Conservation (phyloP, 495 filamentous ascomycete genomes). For the Penicillium crystallinum region DNA sequence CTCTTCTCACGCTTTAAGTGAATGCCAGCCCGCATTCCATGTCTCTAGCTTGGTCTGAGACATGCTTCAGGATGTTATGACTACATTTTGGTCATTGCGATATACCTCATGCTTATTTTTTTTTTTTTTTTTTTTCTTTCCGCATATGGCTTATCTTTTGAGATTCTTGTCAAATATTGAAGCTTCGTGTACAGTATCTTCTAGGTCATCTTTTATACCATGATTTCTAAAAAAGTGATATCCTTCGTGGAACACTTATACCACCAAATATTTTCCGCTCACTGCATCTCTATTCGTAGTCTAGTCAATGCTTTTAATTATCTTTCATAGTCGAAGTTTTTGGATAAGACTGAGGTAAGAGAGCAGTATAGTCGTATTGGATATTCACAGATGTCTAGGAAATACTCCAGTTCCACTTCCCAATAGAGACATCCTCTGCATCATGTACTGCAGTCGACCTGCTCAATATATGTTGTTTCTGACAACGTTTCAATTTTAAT, state of each 20-base stretch:
- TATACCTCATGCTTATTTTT: neutral
- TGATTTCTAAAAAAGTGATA: neutral
- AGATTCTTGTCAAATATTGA: neutral
- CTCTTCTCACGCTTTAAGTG: conserved; percentile 12
- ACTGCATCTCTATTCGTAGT: too few relatives aligned
- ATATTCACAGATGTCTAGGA: too few relatives aligned
- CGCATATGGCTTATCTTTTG: neutral
- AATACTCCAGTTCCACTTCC: too few relatives aligned
- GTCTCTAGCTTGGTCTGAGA: neutral
- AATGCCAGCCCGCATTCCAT: neutral
- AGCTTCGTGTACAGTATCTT: conserved; percentile 12
- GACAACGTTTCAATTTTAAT: too few relatives aligned
- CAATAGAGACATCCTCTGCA: too few relatives aligned
- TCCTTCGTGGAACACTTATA: neutral
- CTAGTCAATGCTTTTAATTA: too few relatives aligned
- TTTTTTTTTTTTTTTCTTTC: neutral
- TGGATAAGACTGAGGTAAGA: too few relatives aligned
- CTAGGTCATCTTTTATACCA: conserved; percentile 7
- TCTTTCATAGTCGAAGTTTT: too few relatives aligned
- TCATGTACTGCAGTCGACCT: too few relatives aligned
- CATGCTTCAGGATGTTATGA: conserved; percentile 15
- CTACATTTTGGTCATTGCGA: neutral
- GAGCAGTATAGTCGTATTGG: too few relatives aligned
- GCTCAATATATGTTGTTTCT: too few relatives aligned
- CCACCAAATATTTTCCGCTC: neutral